Conservation (phyloP, 306 rosid species). For the Cicer chorassanicum region DNA sequence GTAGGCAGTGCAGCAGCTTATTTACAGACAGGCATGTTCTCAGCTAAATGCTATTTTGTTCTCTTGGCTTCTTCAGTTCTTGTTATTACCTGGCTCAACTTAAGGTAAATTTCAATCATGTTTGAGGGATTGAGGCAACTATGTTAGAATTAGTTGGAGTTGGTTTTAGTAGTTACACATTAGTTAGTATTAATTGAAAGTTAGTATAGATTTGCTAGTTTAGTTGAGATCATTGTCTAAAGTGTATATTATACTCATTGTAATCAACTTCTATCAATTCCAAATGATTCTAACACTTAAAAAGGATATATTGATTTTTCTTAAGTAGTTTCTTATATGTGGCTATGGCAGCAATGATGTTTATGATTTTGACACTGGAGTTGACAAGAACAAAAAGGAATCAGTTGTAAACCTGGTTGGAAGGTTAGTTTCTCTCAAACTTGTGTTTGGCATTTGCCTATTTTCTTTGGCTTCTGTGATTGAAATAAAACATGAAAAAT, state of each 20-base stretch:
- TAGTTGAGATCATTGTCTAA: too few relatives aligned
- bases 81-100: conserved; percentile 87
- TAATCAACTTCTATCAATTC: too few relatives aligned
- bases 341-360: conserved; percentile 75
- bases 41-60: conserved; percentile 56
- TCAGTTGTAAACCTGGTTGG: conserved; percentile 81
- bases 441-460: neutral
- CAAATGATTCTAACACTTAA: too few relatives aligned
- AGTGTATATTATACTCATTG: too few relatives aligned
- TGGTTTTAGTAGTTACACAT: too few relatives aligned
- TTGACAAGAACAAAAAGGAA: conserved; percentile 79
- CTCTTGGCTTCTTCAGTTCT: conserved; percentile 80
- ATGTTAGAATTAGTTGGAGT: too few relatives aligned
- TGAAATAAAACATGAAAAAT: neutral
- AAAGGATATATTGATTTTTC: too few relatives aligned
- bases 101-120: conserved; percentile 54
- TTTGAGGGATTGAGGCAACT: conserved; percentile 11
- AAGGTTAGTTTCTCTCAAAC: conserved; percentile 61
- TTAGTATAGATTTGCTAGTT: too few relatives aligned
- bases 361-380: conserved; percentile 91
- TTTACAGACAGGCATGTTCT: conserved; percentile 71
- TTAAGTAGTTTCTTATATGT: conserved; percentile 13
- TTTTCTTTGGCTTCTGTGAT: conserved; percentile 13
- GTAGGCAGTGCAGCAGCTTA: conserved; percentile 89
- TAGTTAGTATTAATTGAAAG: too few relatives aligned